phyloP scores from a whole-genome alignment of 352 stramenopile species.

The Lagenidium giganteum region DNA sequence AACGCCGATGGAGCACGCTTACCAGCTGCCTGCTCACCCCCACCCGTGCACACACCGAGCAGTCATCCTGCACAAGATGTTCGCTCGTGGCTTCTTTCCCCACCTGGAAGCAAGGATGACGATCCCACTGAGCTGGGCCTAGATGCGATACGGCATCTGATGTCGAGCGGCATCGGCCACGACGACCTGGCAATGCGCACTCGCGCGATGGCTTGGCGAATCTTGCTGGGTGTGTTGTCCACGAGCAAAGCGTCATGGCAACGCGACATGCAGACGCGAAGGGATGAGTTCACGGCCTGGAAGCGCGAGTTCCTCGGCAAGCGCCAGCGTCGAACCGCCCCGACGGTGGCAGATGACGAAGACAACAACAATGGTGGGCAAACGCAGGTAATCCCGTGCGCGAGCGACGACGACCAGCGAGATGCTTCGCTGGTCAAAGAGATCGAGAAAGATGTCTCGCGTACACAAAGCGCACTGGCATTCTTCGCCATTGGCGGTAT shows the following conservation, averaged over 20 bases:
- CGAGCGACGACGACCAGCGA: slow-evolving; percentile 12
- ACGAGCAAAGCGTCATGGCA: too few relatives aligned
- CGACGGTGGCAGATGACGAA: too few relatives aligned
- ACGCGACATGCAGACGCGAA: too few relatives aligned
- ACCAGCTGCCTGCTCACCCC: too few relatives aligned
- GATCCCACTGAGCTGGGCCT: slow-evolving; percentile 17
- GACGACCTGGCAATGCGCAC: not conserved
- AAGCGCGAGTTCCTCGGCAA: slow-evolving; percentile 33
- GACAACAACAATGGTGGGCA: too few relatives aligned
- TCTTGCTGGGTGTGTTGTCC: slow-evolving; percentile 36
- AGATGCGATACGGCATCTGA: not conserved
- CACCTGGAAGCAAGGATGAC: too few relatives aligned
- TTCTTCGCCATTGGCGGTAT: slow-evolving; percentile 46
- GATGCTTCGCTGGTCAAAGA: slow-evolving; percentile 47
- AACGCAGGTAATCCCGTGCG: too few relatives aligned
- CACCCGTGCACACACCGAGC: too few relatives aligned
- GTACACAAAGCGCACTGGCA: slow-evolving; percentile 42
- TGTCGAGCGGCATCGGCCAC: not conserved
- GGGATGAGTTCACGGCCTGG: slow-evolving; percentile 29
- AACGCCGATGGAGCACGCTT: too few relatives aligned
- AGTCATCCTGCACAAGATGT: too few relatives aligned
- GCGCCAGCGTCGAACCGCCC: slow-evolving; percentile 9
- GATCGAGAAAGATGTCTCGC: slow-evolving; percentile 66
- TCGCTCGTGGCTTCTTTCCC: too few relatives aligned
- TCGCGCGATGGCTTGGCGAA: slow-evolving; percentile 28